Percentiles rank a stretch among this genome's conserved stretches.
phyloP scores from a whole-genome alignment of 2,329 filamentous ascomycete species.

The Sporothrix schenckii region DNA sequence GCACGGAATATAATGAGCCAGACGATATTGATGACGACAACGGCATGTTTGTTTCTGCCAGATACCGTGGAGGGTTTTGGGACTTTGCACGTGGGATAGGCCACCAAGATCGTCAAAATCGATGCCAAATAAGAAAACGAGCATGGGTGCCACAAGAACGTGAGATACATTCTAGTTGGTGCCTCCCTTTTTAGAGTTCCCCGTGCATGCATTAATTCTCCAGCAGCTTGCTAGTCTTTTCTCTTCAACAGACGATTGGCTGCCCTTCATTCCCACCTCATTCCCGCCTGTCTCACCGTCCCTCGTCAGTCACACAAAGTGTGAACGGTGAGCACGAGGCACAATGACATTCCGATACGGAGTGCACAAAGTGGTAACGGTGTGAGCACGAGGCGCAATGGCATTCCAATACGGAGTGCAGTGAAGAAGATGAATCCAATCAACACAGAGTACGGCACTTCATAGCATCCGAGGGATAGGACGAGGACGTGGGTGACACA shows the following conservation, averaged over 20 bases:
- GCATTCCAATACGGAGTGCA: neutral
- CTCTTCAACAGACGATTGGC: no score
- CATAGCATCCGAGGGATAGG: neutral
- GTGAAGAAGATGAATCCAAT: neutral
- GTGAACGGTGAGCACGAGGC: neutral
- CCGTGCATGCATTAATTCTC: conserved; percentile 6
- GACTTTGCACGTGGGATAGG: neutral
- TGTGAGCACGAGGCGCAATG: neutral
- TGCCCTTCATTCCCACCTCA: neutral
- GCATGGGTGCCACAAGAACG: neutral
- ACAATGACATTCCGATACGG: neutral
- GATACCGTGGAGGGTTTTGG: neutral
- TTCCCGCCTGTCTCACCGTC: neutral
- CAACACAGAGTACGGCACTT: neutral
- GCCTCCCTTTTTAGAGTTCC: neutral
- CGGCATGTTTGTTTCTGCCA: neutral
- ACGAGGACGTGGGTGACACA: no score
- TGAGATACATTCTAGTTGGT: neutral
- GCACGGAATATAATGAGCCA: neutral
- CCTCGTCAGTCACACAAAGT: neutral
- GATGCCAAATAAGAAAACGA: conserved; percentile 3
- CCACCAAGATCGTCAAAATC: neutral
- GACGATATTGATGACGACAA: neutral
- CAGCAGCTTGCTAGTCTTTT: neutral
- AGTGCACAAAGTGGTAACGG: neutral